These are phyloP conservation scores for Dimargaris xerosporica DNA, from an alignment of 192 early-diverging fungal species.

Conservation along the genomic window DNA sequence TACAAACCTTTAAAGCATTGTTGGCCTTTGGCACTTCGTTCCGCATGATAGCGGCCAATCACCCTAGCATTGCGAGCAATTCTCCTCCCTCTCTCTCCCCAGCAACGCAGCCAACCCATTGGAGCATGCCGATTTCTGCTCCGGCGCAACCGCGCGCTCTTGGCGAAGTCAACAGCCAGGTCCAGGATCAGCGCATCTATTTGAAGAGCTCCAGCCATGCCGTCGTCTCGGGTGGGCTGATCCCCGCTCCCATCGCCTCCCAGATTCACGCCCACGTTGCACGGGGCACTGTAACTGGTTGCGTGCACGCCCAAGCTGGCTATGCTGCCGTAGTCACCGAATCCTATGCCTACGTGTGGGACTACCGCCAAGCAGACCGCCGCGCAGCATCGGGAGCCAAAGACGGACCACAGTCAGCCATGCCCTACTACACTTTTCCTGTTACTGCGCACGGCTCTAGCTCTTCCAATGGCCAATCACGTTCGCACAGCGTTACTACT, in stretches of 20 bases:
- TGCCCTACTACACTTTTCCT: slow-evolving; percentile 17
- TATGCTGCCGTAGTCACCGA: slow-evolving; percentile 7
- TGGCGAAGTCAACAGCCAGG: not conserved
- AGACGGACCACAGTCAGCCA: not conserved
- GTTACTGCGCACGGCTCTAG: slow-evolving; percentile 7
- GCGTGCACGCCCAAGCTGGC: not conserved
- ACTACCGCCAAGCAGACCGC: slow-evolving; percentile 3
- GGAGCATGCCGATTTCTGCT: too few species aligned
- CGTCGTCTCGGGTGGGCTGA: not conserved
- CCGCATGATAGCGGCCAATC: too few species aligned
- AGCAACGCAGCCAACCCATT: too few species aligned
- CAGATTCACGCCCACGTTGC: not conserved
- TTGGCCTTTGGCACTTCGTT: too few species aligned
- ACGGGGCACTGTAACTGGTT: not conserved
- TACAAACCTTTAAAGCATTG: too few species aligned
- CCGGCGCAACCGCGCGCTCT: not conserved
- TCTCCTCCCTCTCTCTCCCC: too few species aligned
- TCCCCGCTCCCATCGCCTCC: slow-evolving; percentile 1
- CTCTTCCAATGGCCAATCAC: slow-evolving; percentile 4
- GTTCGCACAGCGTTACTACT: not conserved
- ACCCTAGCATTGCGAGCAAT: too few species aligned
- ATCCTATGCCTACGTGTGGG: slow-evolving; percentile 8
- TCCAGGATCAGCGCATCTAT: slow-evolving; percentile 4
- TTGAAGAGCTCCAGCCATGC: slow-evolving; percentile 10
- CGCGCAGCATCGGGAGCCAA: not conserved